Evolutionary conservation across 2,329 filamentous ascomycete genomes (phyloP).

Genomic region (Botrytis porri): DNA sequence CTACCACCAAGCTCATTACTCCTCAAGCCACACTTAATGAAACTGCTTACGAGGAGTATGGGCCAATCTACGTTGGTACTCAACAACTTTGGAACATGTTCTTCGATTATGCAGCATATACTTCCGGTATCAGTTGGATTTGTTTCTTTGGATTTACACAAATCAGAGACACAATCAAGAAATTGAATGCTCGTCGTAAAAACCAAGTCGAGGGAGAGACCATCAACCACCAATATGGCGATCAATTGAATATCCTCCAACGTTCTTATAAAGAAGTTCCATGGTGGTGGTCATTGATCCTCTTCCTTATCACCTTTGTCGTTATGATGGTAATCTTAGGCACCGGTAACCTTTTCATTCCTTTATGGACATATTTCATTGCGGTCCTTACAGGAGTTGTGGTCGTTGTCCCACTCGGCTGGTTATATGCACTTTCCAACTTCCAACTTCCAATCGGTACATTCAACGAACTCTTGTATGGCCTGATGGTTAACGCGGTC

Average conservation of each 20-base stretch:
- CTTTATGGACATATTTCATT: conserved; percentile 58
- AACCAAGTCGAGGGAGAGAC: conserved; percentile 35
- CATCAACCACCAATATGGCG: conserved; percentile 54
- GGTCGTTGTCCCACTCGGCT: conserved; percentile 55
- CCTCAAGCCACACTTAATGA: conserved; percentile 37
- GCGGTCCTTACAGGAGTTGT: conserved; percentile 53
- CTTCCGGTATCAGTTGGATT: conserved; percentile 58
- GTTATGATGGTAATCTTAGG: conserved; percentile 51
- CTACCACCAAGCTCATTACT: conserved; percentile 39
- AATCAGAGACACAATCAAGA: conserved; percentile 46
- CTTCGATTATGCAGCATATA: conserved; percentile 58
- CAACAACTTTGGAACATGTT: conserved; percentile 58
- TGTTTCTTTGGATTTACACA: conserved; percentile 52
- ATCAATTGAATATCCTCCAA: conserved; percentile 58
- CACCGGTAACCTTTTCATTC: conserved; percentile 54
- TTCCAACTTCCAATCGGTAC: conserved; percentile 52
- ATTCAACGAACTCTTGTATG: conserved; percentile 59
- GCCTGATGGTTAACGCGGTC: conserved; percentile 55
- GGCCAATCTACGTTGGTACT: conserved; percentile 55
- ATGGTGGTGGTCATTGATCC: conserved; percentile 53
- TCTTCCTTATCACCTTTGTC: conserved; percentile 50
- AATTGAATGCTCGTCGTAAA: conserved; percentile 42
- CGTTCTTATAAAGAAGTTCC: conserved; percentile 57
- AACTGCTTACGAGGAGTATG: conserved; percentile 47
- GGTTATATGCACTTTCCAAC: conserved; percentile 59